These are phyloP conservation scores for Fusarium secorum DNA, from an alignment of 2,329 filamentous ascomycete species.

Conservation along the genomic window DNA sequence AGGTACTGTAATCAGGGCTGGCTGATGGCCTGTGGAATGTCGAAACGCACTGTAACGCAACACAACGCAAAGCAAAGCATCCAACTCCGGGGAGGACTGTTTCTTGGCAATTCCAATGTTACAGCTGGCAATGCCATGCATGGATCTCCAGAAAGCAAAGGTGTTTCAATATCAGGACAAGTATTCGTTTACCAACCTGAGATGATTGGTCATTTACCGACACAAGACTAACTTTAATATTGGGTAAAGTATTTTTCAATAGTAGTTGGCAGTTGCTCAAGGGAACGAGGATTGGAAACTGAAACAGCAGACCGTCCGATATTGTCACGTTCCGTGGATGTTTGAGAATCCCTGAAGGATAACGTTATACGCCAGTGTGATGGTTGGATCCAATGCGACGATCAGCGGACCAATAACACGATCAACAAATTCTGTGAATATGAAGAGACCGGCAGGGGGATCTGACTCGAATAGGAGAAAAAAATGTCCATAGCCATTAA, in stretches of 20 bases:
- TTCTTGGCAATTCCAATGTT: conserved; percentile 10
- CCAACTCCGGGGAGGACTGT: neutral
- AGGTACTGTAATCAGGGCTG: neutral
- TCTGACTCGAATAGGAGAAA: conserved; percentile 19
- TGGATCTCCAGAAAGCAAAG: neutral
- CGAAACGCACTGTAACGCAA: neutral
- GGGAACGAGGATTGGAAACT: neutral
- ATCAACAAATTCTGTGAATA: neutral
- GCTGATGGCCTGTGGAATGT: neutral
- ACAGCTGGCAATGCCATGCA: neutral
- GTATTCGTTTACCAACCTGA: neutral
- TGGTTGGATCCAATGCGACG: neutral
- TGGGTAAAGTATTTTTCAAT: neutral
- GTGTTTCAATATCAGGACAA: neutral
- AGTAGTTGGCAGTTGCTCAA: neutral
- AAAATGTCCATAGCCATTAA: neutral
- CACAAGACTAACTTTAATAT: neutral
- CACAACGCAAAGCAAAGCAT: neutral
- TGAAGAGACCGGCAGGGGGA: neutral
- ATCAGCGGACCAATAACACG: neutral
- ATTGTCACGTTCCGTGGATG: neutral
- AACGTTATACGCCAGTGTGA: conserved; percentile 7
- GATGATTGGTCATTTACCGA: neutral
- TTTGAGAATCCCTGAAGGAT: neutral
- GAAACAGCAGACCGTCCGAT: conserved; percentile 16